phyloP scores from a whole-genome alignment of 371 early-diverging fungal species.

The Mortierella sp. region DNA sequence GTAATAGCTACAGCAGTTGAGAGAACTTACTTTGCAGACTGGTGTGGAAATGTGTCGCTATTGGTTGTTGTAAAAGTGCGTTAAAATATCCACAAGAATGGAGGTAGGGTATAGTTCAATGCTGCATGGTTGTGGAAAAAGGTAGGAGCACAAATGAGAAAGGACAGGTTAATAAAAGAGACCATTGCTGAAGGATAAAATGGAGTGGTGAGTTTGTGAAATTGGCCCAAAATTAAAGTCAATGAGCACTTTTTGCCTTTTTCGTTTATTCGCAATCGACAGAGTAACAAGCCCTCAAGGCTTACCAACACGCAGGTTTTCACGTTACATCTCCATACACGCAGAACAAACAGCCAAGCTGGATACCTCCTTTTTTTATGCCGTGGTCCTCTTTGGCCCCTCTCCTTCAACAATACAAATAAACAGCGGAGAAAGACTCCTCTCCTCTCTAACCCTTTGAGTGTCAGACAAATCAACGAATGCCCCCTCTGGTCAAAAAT shows the following conservation, averaged over 20 bases:
- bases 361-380: slow-evolving; percentile 16
- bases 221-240: slow-evolving; percentile 3
- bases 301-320: background rate
- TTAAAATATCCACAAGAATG: background rate
- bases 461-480: background rate
- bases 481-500: background rate
- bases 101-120: slow-evolving; percentile 4
- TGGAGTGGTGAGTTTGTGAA: background rate
- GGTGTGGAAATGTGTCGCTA: background rate
- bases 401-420: background rate
- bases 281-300: background rate
- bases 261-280: background rate
- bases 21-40: background rate
- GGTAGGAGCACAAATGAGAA: background rate
- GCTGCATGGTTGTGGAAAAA: background rate
- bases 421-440: slow-evolving; percentile 2
- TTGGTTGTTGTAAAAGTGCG: background rate
- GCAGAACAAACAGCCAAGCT: background rate
- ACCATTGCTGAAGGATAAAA: background rate
- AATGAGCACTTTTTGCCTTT: background rate
- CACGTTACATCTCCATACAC: background rate
- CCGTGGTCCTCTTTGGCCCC: background rate
- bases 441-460: background rate
- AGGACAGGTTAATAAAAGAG: background rate
- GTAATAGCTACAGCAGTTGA: background rate